These are phyloP conservation scores for Didymella sp. DNA, from an alignment of 2,329 filamentous ascomycete species.

Conservation along the genomic window DNA sequence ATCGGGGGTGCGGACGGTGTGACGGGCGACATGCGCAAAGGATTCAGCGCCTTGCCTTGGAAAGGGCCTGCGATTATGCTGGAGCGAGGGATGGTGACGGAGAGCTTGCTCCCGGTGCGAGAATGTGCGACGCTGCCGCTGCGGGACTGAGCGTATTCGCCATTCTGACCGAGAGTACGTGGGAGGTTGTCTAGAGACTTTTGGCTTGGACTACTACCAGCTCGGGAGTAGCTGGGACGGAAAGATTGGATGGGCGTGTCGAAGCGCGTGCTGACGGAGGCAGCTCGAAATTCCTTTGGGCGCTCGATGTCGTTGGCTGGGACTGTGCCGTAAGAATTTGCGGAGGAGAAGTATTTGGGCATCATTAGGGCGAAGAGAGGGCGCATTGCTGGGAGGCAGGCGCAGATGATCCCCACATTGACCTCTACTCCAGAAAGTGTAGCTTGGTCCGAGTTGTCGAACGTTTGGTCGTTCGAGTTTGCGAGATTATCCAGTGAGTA, in stretches of 20 bases:
- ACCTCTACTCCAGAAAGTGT: constrained; percentile 44
- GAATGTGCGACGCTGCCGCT: constrained; percentile 8
- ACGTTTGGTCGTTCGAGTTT: constrained; percentile 40
- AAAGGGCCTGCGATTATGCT: constrained; percentile 3
- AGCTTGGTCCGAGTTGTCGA: constrained; percentile 43
- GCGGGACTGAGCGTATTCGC: constrained; percentile 21
- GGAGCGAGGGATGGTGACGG: not conserved
- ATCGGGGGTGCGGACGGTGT: constrained; percentile 23
- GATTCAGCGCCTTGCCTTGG: constrained; percentile 23
- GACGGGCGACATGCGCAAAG: constrained; percentile 32
- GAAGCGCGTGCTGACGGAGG: constrained; percentile 20
- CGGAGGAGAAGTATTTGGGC: constrained; percentile 45
- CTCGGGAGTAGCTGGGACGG: constrained; percentile 17
- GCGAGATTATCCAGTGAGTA: constrained; percentile 39
- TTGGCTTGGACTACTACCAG: constrained; percentile 12
- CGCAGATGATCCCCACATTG: constrained; percentile 46
- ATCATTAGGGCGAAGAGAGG: constrained; percentile 48
- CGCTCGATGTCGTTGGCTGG: constrained; percentile 32
- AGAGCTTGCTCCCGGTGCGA: constrained; percentile 3
- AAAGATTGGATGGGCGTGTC: constrained; percentile 10
- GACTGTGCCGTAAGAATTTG: constrained; percentile 23
- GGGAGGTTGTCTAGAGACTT: constrained; percentile 11
- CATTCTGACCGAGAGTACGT: constrained; percentile 2
- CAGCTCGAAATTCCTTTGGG: constrained; percentile 21
- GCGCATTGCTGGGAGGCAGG: constrained; percentile 47